phyloP scores from a whole-genome alignment of 2,329 filamentous ascomycete genomes.

The Arthrinium phaeospermum region DNA sequence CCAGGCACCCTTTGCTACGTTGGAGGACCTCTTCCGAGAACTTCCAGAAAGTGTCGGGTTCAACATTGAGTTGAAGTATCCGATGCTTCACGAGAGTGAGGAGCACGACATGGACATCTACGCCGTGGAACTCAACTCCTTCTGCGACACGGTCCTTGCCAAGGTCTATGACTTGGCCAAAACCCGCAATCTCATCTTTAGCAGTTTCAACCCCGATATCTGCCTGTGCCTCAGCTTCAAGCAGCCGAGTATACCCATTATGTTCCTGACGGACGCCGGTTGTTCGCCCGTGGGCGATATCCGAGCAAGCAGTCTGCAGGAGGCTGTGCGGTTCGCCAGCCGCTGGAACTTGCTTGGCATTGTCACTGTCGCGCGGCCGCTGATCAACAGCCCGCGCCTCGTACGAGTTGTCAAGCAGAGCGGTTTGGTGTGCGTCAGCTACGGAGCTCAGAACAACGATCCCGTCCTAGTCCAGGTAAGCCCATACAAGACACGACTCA shows the following conservation, averaged over 20 bases:
- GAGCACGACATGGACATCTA: constrained; percentile 97
- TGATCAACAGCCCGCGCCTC: constrained; percentile 86
- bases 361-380: constrained; percentile 84
- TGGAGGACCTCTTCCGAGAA: constrained; percentile 90
- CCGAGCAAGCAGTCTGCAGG: constrained; percentile 87
- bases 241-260: constrained; percentile 92
- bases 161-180: constrained; percentile 88
- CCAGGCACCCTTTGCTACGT: constrained; percentile 91
- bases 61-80: constrained; percentile 99
- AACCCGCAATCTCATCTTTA: constrained; percentile 93
- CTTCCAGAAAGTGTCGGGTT: constrained; percentile 86
- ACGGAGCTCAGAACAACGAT: constrained; percentile 91
- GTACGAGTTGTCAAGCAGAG: constrained; percentile 94
- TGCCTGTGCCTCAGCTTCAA: constrained; percentile 95
- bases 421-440: constrained; percentile 92
- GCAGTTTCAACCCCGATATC: constrained; percentile 96
- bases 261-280: constrained; percentile 93
- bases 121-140: constrained; percentile 93
- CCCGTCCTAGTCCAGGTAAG: constrained; percentile 82
- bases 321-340: constrained; percentile 92
- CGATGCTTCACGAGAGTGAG: constrained; percentile 94
- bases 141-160: constrained; percentile 89
- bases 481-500: constrained; percentile 21
- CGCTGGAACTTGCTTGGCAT: constrained; percentile 95
- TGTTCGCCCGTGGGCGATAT: constrained; percentile 84